Conservation (phyloP, 2,329 filamentous ascomycete genomes). For the Emergomyces orientalis region DNA sequence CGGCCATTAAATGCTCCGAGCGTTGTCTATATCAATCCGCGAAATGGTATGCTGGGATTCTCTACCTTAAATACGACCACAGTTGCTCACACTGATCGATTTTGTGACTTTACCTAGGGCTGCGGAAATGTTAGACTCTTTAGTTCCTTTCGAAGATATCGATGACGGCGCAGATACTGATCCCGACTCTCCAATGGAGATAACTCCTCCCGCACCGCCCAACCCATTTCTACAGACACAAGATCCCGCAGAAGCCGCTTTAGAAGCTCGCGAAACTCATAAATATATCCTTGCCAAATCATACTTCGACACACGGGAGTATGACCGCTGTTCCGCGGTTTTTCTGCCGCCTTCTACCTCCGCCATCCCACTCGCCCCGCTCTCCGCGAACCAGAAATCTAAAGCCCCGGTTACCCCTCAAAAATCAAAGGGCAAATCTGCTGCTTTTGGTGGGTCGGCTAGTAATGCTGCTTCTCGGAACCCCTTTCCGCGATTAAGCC, state of each 20-base stretch:
- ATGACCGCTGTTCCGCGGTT: conserved; percentile 81
- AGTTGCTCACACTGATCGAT: background rate
- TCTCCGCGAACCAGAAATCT: conserved; percentile 28
- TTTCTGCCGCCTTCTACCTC: conserved; percentile 75
- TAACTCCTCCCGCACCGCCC: conserved; percentile 45
- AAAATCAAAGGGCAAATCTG: conserved; percentile 54
- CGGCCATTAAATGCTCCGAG: conserved; percentile 84
- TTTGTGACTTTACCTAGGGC: conserved; percentile 51
- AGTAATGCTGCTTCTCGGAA: conserved; percentile 26
- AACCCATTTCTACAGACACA: conserved; percentile 45
- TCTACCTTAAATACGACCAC: background rate
- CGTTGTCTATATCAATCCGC: conserved; percentile 90
- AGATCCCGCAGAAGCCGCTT: conserved; percentile 61
- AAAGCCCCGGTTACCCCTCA: conserved; percentile 35
- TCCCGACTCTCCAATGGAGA: conserved; percentile 51
- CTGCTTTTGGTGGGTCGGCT: conserved; percentile 30
- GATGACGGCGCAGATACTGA: conserved; percentile 48
- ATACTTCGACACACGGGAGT: conserved; percentile 91
- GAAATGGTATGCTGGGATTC: conserved; percentile 61
- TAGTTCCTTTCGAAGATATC: conserved; percentile 49
- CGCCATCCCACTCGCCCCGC: conserved; percentile 52
- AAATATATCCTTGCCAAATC: conserved; percentile 86
- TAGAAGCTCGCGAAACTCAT: conserved; percentile 71
- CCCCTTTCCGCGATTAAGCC: conserved; percentile 54
- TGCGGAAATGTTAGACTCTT: conserved; percentile 81